Evolutionary conservation across 345 rosid species (phyloP), one percentile per base, ranked within the genome.

Genomic region (Dimocarpus longan): DNA sequence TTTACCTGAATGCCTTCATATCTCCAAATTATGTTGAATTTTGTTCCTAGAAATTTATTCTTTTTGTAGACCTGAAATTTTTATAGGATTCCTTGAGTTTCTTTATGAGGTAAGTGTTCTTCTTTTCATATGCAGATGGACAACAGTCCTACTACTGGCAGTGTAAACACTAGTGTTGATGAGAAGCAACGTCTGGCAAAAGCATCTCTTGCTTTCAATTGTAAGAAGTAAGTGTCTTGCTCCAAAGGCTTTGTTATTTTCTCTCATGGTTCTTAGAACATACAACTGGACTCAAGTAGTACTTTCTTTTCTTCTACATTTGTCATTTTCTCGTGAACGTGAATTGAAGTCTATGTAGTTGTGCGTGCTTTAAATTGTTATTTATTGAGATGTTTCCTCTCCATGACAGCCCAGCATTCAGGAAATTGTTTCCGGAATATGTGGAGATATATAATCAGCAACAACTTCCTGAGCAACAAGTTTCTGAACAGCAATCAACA

Each of bases 121-220:
- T 11, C 22, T 56, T 66, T 57, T 80, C 11, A 74, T 68, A 24
- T 77, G 81, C 90, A 96, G 98, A 91, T 93, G 98, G 99, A 96
- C 83, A 91, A 54, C 79, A 96, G 98, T 84, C 99, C 99, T 56
- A 96, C 99, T 56, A 94, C 98, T 0, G 99, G 99, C 82, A 94
- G 98, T 70, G 95, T 96, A 76, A 93, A 84, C 83, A 93, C 93
- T 3, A 93, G 93, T 66, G 83, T 69, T 66, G 91, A 83, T 66
- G 98, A 96, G 90, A 96, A 96, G 85, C 95, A 85, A 73, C 93
- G 92, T 43, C 85, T 94, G 78, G 99, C 99, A 40, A 94, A 93
- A 83, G 82, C 90, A 21, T 97, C 99, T 85, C 93, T 94, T 64
- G 95, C 98, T 71, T 93, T 91, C 86, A 97, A 97, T 86, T 93